Conservation (phyloP, 2,329 filamentous ascomycete species). For the Microascus cirrosus region DNA sequence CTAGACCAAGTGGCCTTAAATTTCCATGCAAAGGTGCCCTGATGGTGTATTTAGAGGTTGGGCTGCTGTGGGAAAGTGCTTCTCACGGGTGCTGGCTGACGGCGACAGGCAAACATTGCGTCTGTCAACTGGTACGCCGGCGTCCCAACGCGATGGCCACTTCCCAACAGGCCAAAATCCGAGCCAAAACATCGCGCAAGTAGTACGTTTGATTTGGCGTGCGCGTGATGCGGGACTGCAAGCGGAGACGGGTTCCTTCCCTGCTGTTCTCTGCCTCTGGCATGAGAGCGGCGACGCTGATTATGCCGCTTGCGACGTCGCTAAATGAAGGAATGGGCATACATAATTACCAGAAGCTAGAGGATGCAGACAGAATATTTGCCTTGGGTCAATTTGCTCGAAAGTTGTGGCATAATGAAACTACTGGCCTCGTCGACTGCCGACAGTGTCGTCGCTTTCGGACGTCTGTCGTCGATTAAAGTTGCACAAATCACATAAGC, state of each 20-base stretch:
- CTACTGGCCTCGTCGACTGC: background rate
- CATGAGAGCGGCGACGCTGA: background rate
- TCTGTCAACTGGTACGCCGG: too few species aligned
- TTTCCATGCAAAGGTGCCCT: background rate
- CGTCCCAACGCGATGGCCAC: too few species aligned
- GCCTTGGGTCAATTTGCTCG: background rate
- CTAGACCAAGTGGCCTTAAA: conserved; percentile 2
- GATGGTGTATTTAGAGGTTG: background rate
- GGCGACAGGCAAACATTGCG: too few species aligned
- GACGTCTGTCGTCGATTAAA: background rate
- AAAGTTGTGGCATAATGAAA: too few species aligned
- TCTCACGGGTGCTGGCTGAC: background rate
- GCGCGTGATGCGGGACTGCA: too few species aligned
- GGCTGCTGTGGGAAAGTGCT: background rate
- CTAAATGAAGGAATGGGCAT: too few species aligned
- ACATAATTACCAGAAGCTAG: too few species aligned
- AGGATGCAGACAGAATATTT: background rate
- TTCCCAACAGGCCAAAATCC: too few species aligned
- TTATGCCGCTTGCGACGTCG: background rate
- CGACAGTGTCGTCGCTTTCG: background rate
- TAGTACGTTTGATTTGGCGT: too few species aligned
- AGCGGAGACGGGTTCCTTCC: too few species aligned
- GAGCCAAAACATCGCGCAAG: too few species aligned
- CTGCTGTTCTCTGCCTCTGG: too few species aligned
- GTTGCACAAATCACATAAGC: background rate